These are phyloP conservation scores for Suillus weaverae DNA, from an alignment of 768 basidiomycete genomes.

Conservation along the genomic window DNA sequence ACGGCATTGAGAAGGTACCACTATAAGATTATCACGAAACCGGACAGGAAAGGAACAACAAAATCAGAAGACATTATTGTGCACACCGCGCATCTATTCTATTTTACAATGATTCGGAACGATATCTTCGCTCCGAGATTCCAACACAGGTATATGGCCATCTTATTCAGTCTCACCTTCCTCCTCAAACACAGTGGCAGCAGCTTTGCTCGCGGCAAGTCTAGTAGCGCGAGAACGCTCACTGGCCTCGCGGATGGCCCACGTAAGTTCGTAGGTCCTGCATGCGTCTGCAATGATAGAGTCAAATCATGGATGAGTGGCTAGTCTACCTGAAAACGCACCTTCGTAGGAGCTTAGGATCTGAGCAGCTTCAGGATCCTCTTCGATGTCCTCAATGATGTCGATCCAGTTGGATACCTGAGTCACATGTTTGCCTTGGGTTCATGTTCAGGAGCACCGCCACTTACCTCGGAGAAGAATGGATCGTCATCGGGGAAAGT, in stretches of 20 bases:
- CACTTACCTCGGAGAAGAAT: slow-evolving; percentile 82
- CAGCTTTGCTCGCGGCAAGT: slow-evolving; percentile 36
- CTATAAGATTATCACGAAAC: slow-evolving; percentile 6
- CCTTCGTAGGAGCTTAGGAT: slow-evolving; percentile 88
- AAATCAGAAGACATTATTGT: not conserved
- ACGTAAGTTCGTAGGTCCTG: slow-evolving; percentile 87
- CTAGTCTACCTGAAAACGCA: slow-evolving; percentile 21
- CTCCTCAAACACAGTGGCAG: slow-evolving; percentile 26
- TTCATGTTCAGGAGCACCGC: not conserved
- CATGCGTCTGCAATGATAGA: slow-evolving; percentile 63
- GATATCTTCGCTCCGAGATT: not conserved
- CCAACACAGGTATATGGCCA: not conserved
- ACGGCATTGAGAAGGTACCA: slow-evolving; percentile 36
- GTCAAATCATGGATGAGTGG: slow-evolving; percentile 1
- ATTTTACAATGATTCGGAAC: not conserved
- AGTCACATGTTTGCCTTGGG: not conserved
- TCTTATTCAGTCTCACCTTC: slow-evolving; percentile 18
- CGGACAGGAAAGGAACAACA: not conserved
- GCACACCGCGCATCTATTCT: not conserved
- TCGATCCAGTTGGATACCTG: slow-evolving; percentile 84
- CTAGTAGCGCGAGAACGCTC: slow-evolving; percentile 60
- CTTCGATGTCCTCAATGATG: slow-evolving; percentile 86
- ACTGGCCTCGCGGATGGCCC: slow-evolving; percentile 85
- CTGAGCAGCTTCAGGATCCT: slow-evolving; percentile 74
- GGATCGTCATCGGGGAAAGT: slow-evolving; percentile 84